Evolutionary conservation across 164 flowering plant genomes (phyloP).

Genomic region (Malania oleifera): DNA sequence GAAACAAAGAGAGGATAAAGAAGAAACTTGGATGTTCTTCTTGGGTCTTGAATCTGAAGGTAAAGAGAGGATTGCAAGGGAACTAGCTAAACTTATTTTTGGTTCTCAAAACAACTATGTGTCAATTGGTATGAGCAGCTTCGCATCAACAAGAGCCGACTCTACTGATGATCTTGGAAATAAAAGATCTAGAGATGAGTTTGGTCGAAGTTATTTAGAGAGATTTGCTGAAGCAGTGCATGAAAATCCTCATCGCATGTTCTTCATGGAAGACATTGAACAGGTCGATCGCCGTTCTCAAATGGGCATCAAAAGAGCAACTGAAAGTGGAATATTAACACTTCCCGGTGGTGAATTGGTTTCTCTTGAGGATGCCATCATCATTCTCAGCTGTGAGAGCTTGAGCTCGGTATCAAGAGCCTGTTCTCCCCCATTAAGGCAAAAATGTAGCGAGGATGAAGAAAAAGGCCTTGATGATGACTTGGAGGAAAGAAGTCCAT

Average conservation of each 20-base stretch:
- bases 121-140: conserved; percentile 15
- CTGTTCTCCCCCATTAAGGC: neutral
- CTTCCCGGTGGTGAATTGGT: neutral
- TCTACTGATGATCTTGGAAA: neutral
- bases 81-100: neutral
- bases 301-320: neutral
- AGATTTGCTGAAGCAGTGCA: neutral
- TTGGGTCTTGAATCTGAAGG: neutral
- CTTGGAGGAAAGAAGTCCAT: too few relatives aligned
- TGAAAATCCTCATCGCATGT: conserved; percentile 4
- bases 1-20: neutral
- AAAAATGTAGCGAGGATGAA: neutral
- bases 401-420: neutral
- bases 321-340: neutral
- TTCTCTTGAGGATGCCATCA: neutral
- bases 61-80: neutral
- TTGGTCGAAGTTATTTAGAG: neutral
- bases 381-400: conserved; percentile 5
- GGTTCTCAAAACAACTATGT: neutral
- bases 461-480: too few relatives aligned
- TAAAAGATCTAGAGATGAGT: conserved; percentile 2
- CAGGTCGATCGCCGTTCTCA: neutral
- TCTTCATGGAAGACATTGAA: neutral
- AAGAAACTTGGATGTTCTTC: neutral
- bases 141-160: conserved; percentile 6